Evolutionary conservation across 164 flowering plant genomes (phyloP), one percentile per base, ranked within the genome.

Genomic region (Vitis amurensis): DNA sequence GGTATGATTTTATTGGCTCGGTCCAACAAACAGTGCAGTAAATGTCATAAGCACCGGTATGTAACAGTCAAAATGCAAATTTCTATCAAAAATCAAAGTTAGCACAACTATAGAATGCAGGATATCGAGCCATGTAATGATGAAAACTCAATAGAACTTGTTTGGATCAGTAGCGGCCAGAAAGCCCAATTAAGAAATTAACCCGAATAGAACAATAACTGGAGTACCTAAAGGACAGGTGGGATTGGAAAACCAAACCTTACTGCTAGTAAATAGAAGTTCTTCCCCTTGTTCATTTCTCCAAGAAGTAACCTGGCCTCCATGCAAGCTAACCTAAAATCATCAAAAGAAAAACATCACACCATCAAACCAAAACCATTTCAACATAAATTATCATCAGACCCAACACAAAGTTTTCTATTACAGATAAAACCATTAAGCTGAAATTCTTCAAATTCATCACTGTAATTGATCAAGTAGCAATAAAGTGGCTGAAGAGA

Each of bases 291-390:
- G 85, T 67, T 85, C 88, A 74, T 84, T 91, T 79, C 89, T 84
- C 99, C 98, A 95, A 9, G 99, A 95, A 66, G 77, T 73, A 16
- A 93, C 91, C 75, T 88, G 99, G 12, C 93, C 99, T 68, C 98
- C 98, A 62, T 89, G 89, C 82, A 93, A 79, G 78, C 97, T 93
- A 55, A 95, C 92, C 99, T 95, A 30, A 81, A 14, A 81, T 68
- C 19, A 71, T 57, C 47, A 64, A 62, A 31, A 72, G 8, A 65
- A 50, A 62, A 50, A 69, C 51, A 37, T 23, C 27, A 23, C 27
- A 23, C 27, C 48, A n/a, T 19, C 1, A 64, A 48, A 13, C 29
- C 27, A 10, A 59, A 29, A 17, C 37, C 27, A 68, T 61, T 12
- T 9, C n/a, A 61, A 17, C 49, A 59, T 15, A 57, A 58, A 16